phyloP scores from a whole-genome alignment of 1,284 basidiomycete genomes.

The Tilletia caries region DNA sequence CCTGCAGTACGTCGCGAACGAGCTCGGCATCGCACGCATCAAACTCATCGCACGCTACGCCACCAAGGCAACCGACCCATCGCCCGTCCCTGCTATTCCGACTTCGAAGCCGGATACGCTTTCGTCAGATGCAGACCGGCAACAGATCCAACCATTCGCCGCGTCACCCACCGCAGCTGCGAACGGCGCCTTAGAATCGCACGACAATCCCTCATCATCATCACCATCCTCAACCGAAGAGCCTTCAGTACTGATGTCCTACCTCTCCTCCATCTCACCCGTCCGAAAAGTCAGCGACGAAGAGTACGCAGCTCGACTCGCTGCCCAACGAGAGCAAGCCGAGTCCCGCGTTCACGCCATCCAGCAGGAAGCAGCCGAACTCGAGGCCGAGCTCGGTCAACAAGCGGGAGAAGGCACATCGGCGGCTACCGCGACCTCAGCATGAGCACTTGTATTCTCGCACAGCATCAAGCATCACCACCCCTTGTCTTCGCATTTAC shows the following conservation, averaged over 20 bases:
- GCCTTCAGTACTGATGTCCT: background rate
- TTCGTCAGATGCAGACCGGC: background rate
- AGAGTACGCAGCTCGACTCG: background rate
- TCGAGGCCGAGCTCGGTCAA: constrained; percentile 9
- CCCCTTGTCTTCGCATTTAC: too few species aligned
- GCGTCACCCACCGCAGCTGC: too few species aligned
- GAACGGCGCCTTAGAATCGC: background rate
- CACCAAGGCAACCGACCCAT: background rate
- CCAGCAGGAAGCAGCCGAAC: background rate
- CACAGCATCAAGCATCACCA: too few species aligned
- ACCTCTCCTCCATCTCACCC: background rate
- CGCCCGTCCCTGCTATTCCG: background rate
- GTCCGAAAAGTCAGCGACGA: constrained; percentile 10
- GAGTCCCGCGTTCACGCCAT: background rate
- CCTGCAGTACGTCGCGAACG: background rate
- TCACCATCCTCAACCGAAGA: background rate
- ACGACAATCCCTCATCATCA: background rate
- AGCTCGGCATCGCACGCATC: background rate
- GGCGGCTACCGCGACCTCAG: background rate
- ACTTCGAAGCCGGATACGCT: background rate
- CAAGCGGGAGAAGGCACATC: background rate
- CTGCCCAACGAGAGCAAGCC: background rate
- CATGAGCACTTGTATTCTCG: too few species aligned
- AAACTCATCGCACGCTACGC: background rate
- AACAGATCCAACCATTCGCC: background rate